Conservation (phyloP, 306 rosid genomes). For the Mucuna pruriens region DNA sequence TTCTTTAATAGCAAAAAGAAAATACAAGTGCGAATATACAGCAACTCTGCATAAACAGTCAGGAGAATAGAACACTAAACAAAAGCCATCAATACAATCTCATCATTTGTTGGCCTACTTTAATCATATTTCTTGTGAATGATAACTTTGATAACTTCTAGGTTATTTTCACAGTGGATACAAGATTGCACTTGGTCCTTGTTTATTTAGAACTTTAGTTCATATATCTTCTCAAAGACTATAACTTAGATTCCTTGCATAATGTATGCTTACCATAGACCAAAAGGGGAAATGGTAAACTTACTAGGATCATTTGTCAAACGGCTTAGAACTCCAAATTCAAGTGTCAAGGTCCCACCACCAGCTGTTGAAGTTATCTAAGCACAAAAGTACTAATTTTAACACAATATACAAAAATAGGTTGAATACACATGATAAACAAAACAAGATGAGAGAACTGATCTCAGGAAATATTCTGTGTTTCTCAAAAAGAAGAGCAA, state of each 20-base stretch:
- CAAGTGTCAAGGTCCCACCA: slow-evolving; percentile 97
- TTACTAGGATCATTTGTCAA: slow-evolving; percentile 91
- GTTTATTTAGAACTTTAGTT: neutral
- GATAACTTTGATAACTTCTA: neutral
- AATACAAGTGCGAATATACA: neutral
- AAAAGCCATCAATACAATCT: neutral
- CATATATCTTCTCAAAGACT: slow-evolving; percentile 14
- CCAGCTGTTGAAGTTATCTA: slow-evolving; percentile 99
- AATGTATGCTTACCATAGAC: slow-evolving; percentile 25
- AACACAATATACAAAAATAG: slow-evolving; percentile 22
- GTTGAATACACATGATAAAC: slow-evolving; percentile 20
- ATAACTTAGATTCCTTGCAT: slow-evolving; percentile 1
- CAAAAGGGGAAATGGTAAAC: slow-evolving; percentile 43
- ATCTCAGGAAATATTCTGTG: neutral
- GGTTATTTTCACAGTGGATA: neutral
- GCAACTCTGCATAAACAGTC: neutral
- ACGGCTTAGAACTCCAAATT: slow-evolving; percentile 94
- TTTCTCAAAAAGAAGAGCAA: slow-evolving; percentile 25
- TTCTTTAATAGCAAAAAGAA: neutral
- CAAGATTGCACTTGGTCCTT: neutral
- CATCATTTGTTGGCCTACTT: neutral
- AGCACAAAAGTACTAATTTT: slow-evolving; percentile 38
- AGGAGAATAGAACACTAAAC: neutral
- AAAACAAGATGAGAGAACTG: neutral
- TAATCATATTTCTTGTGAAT: neutral